Evolutionary conservation across 2,329 filamentous ascomycete species (phyloP).

Genomic region (Talaromyces piceae): DNA sequence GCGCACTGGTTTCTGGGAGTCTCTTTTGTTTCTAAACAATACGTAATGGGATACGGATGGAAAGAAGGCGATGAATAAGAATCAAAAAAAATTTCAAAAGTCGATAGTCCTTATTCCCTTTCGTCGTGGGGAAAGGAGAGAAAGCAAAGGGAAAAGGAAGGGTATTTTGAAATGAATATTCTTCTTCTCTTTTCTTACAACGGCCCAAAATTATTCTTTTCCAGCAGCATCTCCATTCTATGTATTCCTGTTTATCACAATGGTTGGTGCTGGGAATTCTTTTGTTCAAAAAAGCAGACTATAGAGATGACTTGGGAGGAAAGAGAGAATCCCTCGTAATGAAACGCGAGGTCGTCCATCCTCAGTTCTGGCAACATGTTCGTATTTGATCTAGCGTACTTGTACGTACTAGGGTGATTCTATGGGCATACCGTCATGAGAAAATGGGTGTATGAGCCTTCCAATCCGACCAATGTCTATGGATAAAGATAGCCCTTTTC

Average conservation of each 20-base stretch:
- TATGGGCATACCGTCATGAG: not conserved
- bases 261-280: not conserved
- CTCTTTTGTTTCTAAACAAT: not conserved
- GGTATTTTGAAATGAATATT: slow-evolving; percentile 1
- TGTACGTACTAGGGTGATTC: slow-evolving; percentile 1
- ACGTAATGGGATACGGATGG: slow-evolving; percentile 1
- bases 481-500: slow-evolving; percentile 47
- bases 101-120: slow-evolving; percentile 1
- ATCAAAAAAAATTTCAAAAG: not conserved
- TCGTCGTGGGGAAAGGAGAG: not conserved
- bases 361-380: slow-evolving; percentile 1
- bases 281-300: not conserved
- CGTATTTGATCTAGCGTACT: slow-evolving; percentile 4
- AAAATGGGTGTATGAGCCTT: slow-evolving; percentile 2
- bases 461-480: slow-evolving; percentile 16
- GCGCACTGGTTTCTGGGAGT: not conserved
- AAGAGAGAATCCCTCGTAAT: slow-evolving; percentile 6
- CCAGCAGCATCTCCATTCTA: not conserved
- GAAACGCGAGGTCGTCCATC: slow-evolving; percentile 5
- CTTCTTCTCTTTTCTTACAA: not conserved
- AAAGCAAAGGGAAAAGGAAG: not conserved
- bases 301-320: slow-evolving; percentile 8
- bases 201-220: not conserved
- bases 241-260: not conserved
- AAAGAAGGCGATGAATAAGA: not conserved